These are phyloP conservation scores for Golubevia pallescens DNA, from an alignment of 1,284 basidiomycete genomes.

Conservation along the genomic window DNA sequence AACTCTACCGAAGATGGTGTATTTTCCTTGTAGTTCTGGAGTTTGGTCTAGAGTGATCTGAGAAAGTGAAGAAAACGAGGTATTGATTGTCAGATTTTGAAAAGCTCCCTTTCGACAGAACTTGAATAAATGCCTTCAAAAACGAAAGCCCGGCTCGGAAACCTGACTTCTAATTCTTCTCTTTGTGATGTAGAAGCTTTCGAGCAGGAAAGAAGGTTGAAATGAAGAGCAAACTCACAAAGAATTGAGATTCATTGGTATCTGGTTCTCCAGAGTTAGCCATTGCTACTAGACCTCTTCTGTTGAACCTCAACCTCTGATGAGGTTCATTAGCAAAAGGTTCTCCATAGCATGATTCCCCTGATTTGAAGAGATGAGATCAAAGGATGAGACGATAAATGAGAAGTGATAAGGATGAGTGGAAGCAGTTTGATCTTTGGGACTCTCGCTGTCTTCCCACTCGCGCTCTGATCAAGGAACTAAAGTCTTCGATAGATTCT, in stretches of 20 bases:
- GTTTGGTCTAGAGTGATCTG: constrained; percentile 47
- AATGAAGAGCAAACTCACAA: constrained; percentile 27
- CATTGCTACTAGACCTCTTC: constrained; percentile 91
- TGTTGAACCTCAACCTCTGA: constrained; percentile 78
- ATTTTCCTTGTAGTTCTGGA: constrained; percentile 55
- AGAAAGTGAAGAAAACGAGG: constrained; percentile 67
- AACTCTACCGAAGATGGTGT: constrained; percentile 52
- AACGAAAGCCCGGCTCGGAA: background rate
- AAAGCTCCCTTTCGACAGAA: too few relatives aligned
- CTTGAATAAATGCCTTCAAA: constrained; percentile 78
- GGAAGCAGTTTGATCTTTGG: too few relatives aligned
- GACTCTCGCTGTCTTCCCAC: too few relatives aligned
- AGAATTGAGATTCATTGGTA: constrained; percentile 65
- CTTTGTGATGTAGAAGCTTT: background rate
- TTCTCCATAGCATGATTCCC: constrained; percentile 68
- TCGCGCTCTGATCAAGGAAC: too few relatives aligned
- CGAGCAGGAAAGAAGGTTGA: background rate
- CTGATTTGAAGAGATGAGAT: constrained; percentile 1
- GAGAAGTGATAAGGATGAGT: too few relatives aligned
- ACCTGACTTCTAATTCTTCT: background rate
- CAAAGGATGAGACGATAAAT: background rate
- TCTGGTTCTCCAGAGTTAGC: constrained; percentile 78
- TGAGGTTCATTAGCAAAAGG: constrained; percentile 93
- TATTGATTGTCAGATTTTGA: too few relatives aligned
- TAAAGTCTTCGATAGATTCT: too few relatives aligned